Evolutionary conservation across 83 land plant genomes (phyloP).

Genomic region (Diphasiastrum complanatum): DNA sequence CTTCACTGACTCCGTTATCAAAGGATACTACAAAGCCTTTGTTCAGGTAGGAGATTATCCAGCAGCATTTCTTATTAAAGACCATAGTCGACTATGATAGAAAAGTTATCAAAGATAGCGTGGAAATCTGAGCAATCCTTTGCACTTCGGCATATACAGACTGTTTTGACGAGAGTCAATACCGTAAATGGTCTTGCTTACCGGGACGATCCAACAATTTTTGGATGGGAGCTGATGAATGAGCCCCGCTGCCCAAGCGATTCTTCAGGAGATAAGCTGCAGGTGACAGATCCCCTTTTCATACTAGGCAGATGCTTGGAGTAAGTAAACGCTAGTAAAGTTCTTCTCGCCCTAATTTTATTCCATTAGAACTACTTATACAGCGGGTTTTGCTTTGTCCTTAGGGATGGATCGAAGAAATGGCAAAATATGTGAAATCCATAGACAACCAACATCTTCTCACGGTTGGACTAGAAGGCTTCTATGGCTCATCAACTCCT

Average conservation of each 20-base stretch:
- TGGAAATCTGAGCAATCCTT: too few relatives aligned
- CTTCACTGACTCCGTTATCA: constrained; percentile 49
- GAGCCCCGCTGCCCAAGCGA: constrained; percentile 58
- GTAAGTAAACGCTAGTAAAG: not conserved
- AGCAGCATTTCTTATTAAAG: constrained; percentile 8
- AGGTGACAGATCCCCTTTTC: constrained; percentile 15
- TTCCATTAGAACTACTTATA: not conserved
- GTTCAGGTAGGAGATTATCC: constrained; percentile 36
- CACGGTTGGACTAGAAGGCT: constrained; percentile 76
- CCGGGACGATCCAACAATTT: constrained; percentile 53
- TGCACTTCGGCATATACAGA: constrained; percentile 26
- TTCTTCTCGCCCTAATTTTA: not conserved
- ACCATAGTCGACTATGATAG: not conserved
- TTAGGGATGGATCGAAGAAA: constrained; percentile 76
- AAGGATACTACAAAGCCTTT: constrained; percentile 44
- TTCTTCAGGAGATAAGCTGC: constrained; percentile 43
- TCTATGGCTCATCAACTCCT: constrained; percentile 53
- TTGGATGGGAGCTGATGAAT: constrained; percentile 74
- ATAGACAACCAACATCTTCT: constrained; percentile 70
- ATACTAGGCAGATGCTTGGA: not conserved
- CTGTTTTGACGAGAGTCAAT: constrained; percentile 48
- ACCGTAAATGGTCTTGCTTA: constrained; percentile 44
- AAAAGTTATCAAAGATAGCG: not conserved
- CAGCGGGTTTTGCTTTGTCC: not conserved
- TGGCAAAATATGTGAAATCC: constrained; percentile 61